Conservation (phyloP, 441 rosid genomes). For the Capsella rubella region DNA sequence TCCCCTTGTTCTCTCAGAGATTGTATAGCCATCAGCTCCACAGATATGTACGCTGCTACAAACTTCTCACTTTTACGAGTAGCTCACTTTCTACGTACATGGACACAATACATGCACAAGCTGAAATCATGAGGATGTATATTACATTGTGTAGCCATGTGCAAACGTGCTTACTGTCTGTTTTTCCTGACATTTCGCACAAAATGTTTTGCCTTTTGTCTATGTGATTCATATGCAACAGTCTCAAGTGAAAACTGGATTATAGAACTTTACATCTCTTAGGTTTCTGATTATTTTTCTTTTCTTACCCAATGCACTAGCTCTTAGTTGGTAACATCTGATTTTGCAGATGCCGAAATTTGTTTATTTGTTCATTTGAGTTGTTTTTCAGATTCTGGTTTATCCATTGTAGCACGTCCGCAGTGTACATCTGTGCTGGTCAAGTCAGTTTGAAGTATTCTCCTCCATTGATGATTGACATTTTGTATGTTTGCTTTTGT, state of each 20-base stretch:
- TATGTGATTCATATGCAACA: constrained; percentile 2
- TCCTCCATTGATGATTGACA: constrained; percentile 24
- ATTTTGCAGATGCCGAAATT: constrained; percentile 19
- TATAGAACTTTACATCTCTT: constrained; percentile 14
- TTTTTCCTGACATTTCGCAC: constrained; percentile 1
- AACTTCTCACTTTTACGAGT: constrained; percentile 36
- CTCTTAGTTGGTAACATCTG: constrained; percentile 25
- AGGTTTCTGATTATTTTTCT: constrained; percentile 10
- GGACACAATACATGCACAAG: constrained; percentile 34
- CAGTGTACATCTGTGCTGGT: constrained; percentile 16
- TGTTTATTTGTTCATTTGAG: constrained; percentile 32
- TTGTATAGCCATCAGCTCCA: constrained; percentile 69
- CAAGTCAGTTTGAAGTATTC: constrained; percentile 28
- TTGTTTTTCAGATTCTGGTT: constrained; percentile 19
- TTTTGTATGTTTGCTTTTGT: constrained; percentile 26
- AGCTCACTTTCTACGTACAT: constrained; percentile 25
- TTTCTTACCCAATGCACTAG: constrained; percentile 11
- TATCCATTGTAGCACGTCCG: constrained; percentile 21
- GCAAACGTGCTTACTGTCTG: constrained; percentile 14
- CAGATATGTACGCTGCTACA: constrained; percentile 59
- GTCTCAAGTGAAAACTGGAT: constrained; percentile 26
- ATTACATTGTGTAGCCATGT: constrained; percentile 24
- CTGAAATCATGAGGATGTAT: constrained; percentile 26
- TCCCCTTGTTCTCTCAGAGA: constrained; percentile 93
- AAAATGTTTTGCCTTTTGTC: constrained; percentile 11